Base-by-base conservation (phyloP, 805 yeast genomes). In the Metschnikowia chrysomelidarum region DNA sequence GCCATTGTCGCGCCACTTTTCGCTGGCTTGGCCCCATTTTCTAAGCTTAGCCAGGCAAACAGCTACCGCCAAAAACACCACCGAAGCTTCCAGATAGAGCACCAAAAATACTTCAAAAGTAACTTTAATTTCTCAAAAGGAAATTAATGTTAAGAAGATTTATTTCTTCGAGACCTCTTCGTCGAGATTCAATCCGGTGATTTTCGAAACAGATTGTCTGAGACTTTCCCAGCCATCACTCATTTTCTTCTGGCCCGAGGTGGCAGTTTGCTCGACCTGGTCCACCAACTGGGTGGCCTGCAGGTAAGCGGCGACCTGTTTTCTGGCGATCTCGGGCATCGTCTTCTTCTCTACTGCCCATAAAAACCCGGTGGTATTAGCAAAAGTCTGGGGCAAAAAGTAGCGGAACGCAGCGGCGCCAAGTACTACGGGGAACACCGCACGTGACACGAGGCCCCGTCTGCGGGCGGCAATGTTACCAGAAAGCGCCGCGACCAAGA, bases 381-480 rank as follows among this genome's bases (percentile, higher is more conserved):
- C 50, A 50, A 75, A 85, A 0, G 96, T 87, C 32, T 70, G 60
- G 12, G 96, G 96, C 50, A 86, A 69, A 49, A 84, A 80, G 56
- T 75, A 70, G 41, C 67, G 75, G 62, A 87, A 85, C 0, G 91
- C 78, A 5, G 64, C 72, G 19, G 73, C 43, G 10, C 89, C 93
- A 34, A 82, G 69, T 0, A 66, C 60, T 2, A 80, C 37, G 1
- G 95, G 95, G 11, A 74, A 62, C 1, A 73, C 43, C 3, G 71
- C 65, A 50, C 80, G 76, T 9, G 82, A 52, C 2, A 80, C 34
- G 15, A 80, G 46, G 38, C 77, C 77, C 39, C 83, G 70, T 49
- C 80, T 77, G 51, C 94, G 82, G 2, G 93, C 76, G 32, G 80
- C 49, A 34, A 87, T 80, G 29, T 82, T 73, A 24, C 95, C 95